Percentiles rank a stretch among this genome's conserved stretches.
phyloP scores from a whole-genome alignment of 2,329 filamentous ascomycete species.

The Lachnellula willkommii region DNA sequence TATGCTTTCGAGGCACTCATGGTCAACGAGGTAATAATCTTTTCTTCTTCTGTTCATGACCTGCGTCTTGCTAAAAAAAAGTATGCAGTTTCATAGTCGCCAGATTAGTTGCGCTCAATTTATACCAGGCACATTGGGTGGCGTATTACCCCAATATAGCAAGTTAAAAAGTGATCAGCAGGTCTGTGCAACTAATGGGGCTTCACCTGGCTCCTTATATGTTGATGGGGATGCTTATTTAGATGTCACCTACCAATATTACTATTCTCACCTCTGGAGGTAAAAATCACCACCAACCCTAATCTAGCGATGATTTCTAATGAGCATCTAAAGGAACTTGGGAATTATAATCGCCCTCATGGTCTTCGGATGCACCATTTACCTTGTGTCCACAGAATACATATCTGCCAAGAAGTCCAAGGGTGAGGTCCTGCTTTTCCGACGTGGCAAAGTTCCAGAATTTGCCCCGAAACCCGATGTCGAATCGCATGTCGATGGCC shows the following conservation, averaged over 20 bases:
- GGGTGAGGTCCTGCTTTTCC: slow-evolving; percentile 72
- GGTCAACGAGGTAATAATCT: slow-evolving; percentile 58
- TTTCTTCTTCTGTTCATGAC: not conserved
- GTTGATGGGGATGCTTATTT: slow-evolving; percentile 58
- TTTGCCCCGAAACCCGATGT: slow-evolving; percentile 15
- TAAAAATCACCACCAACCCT: not conserved
- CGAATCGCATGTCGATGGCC: slow-evolving; percentile 17
- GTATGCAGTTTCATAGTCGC: slow-evolving; percentile 41
- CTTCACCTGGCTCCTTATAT: slow-evolving; percentile 44
- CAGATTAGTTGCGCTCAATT: slow-evolving; percentile 21
- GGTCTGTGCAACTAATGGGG: slow-evolving; percentile 56
- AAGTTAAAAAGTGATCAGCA: slow-evolving; percentile 12
- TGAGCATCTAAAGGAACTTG: slow-evolving; percentile 45
- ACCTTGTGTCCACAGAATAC: slow-evolving; percentile 61
- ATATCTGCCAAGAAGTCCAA: slow-evolving; percentile 63
- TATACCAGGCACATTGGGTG: not conserved
- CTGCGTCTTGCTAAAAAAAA: not conserved
- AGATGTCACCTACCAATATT: slow-evolving; percentile 50
- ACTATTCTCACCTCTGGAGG: slow-evolving; percentile 57
- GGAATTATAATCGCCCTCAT: slow-evolving; percentile 64
- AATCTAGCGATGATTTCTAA: not conserved
- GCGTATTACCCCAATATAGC: slow-evolving; percentile 4
- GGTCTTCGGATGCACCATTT: slow-evolving; percentile 54
- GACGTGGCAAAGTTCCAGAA: slow-evolving; percentile 52
- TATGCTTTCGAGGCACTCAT: slow-evolving; percentile 79